phyloP scores from a whole-genome alignment of 1,284 basidiomycete genomes.

The Mycosarcoma maydis region DNA sequence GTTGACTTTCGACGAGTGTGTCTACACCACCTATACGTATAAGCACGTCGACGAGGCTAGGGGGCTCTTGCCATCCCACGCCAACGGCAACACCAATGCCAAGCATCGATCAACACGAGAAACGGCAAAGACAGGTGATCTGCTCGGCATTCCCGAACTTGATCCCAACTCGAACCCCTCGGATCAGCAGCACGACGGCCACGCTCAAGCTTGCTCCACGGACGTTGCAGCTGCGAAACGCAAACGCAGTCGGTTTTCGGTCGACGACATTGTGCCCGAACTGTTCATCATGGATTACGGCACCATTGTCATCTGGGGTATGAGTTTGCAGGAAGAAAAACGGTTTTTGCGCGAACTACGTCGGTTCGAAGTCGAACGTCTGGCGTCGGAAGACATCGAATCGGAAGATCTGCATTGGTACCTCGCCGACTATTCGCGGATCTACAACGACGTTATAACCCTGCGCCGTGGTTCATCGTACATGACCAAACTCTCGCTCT shows the following conservation, averaged over 20 bases:
- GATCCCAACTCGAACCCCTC: slow-evolving; percentile 11
- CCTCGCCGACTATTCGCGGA: slow-evolving; percentile 87
- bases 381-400: slow-evolving; percentile 72
- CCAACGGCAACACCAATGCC: slow-evolving; percentile 13
- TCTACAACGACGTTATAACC: slow-evolving; percentile 98
- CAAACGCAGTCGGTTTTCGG: slow-evolving; percentile 44
- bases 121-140: slow-evolving; percentile 52
- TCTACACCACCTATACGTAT: slow-evolving; percentile 66
- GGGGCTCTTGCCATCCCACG: slow-evolving; percentile 23
- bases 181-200: slow-evolving; percentile 28
- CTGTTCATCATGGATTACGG: slow-evolving; percentile 90
- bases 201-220: not conserved
- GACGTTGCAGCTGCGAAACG: slow-evolving; percentile 5
- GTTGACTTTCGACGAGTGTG: slow-evolving; percentile 64
- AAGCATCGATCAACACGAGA: slow-evolving; percentile 11
- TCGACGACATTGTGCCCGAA: slow-evolving; percentile 58
- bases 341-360: slow-evolving; percentile 83
- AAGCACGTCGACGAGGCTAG: slow-evolving; percentile 61
- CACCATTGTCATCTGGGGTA: slow-evolving; percentile 94
- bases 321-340: slow-evolving; percentile 90
- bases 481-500: slow-evolving; percentile 95
- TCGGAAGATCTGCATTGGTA: slow-evolving; percentile 98
- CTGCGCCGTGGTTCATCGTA: slow-evolving; percentile 92
- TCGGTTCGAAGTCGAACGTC: slow-evolving; percentile 88
- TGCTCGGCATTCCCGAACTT: slow-evolving; percentile 64